Base-by-base conservation (phyloP, 1,139 yeast genomes). In the Candida pseudocylindracea region DNA sequence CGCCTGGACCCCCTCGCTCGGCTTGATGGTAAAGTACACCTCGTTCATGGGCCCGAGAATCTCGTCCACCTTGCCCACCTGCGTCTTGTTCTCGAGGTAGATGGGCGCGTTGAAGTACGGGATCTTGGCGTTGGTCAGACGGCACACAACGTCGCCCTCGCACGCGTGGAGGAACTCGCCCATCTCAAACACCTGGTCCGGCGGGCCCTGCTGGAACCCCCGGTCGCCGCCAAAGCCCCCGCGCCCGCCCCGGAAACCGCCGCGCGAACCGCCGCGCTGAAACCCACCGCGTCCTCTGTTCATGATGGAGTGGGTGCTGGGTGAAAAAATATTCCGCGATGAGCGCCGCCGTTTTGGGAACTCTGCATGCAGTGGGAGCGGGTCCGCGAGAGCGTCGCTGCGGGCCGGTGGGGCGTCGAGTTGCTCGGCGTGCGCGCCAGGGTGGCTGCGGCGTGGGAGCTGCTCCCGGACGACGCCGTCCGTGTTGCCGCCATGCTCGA, bases 41-140 rank as follows among this genome's bases (percentile, higher is more conserved):
- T 91, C 98, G 53, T 88, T 88, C 51, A 91, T 60, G 35, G 98
- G 96, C 34, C 99, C 99, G 45, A 91, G 65, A 42, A 91, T 88
- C 62, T 91, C 99, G 53, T 91, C 99, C 37, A 91, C 93, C 57
- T 91, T 91, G 46, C 99, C 99, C 35, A 91, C 73, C 50, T 79
- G 91, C 26, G 93, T 78, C 64, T 75, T 76, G 65, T 88, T 88
- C 54, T 88, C 96, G 44, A 88, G 68, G 54, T 76, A 91, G 49
- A 91, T 85, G 51, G 98, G 98, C 26, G 99, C 99, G 58, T 91
- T 91, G 68, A 91, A 91, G 55, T 88, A 91, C 45, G 99, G 99
- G 43, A 91, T 67, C 62, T 88, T 88, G 38, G 80, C 70, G 55
- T 88, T 88, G 48, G 79, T 79, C 33, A 95, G 81, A 49, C 88